Conservation (phyloP, 495 filamentous ascomycete species). For the Trichoderma parareesei region DNA sequence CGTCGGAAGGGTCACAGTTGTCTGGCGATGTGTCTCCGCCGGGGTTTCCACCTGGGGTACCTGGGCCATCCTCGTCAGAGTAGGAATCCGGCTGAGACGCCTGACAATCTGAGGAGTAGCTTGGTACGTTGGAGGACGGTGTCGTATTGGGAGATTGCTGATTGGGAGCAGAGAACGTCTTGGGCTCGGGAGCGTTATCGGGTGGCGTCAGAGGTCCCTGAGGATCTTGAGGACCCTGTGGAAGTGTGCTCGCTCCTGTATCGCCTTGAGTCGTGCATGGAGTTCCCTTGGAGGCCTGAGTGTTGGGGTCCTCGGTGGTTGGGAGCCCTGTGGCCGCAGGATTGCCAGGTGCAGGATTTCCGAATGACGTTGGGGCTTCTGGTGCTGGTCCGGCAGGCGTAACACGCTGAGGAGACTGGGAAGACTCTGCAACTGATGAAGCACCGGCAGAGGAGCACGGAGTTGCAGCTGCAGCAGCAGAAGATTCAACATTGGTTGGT, state of each 20-base stretch:
- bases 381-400: constrained; percentile 1
- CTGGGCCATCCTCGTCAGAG: background rate
- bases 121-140: background rate
- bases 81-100: background rate
- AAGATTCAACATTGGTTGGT: background rate
- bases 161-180: background rate
- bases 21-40: background rate
- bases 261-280: background rate
- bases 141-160: background rate
- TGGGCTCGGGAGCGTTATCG: background rate
- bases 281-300: background rate
- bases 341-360: background rate
- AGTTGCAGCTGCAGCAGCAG: background rate
- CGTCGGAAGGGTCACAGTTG: background rate
- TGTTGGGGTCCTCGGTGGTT: background rate
- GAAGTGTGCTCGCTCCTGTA: background rate
- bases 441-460: background rate
- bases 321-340: background rate
- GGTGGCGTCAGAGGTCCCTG: background rate
- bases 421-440: background rate
- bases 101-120: background rate
- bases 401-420: background rate
- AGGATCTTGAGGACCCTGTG: background rate
- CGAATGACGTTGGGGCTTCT: background rate
- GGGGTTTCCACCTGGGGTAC: background rate